Evolutionary conservation across 2,329 filamentous ascomycete species (phyloP), one percentile per base, ranked within the genome.

Genomic region (Tolypocladium capitatum): DNA sequence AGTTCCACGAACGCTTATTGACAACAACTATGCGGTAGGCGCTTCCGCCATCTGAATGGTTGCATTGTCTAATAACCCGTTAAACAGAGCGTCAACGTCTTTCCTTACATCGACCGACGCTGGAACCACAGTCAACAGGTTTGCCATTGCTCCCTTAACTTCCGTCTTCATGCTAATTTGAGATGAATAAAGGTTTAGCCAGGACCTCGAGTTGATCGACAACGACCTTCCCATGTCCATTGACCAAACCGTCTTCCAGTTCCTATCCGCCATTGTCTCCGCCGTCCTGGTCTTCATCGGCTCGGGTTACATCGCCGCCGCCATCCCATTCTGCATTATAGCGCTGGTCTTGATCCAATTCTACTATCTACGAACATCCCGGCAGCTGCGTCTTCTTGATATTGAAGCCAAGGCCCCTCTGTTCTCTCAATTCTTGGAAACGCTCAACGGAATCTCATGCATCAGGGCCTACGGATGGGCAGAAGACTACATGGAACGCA

Each of bases 221-320:
- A 59, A 58, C 20, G 62, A 67, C 43, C 53, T 69, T 2, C 65
- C 66, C 1, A 49, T 56, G 34, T 51, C 61, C 5, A 43, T 63
- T 6, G 51, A 58, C 38, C 59, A 63, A 32, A 47, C 59, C 1
- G 41, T 54, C 5, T 30, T 58, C 30, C 51, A 55, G 14, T 36
- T 55, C 28, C 55, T 60, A 9, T 50, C 51, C 8, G 47, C 48
- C 9, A 20, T 62, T 2, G 59, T 55, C 33, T 60, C 62, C 0
- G 60, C 57, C 9, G 58, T 65, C 1, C 56, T 77, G 0, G 68
- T 79, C 10, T 67, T 67, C 5, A 60, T 65, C 0, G 66, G 69
- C 3, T 70, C 75, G 2, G 68, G 64, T 32, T 70, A 70, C 47
- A 63, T 75, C 0, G 65, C 66, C 0, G 58, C 71, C 2, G 66